Evolutionary conservation across 1,139 yeast genomes (phyloP), one percentile per base, ranked within the genome.

Genomic region (Protomyces arabidopsidicola): DNA sequence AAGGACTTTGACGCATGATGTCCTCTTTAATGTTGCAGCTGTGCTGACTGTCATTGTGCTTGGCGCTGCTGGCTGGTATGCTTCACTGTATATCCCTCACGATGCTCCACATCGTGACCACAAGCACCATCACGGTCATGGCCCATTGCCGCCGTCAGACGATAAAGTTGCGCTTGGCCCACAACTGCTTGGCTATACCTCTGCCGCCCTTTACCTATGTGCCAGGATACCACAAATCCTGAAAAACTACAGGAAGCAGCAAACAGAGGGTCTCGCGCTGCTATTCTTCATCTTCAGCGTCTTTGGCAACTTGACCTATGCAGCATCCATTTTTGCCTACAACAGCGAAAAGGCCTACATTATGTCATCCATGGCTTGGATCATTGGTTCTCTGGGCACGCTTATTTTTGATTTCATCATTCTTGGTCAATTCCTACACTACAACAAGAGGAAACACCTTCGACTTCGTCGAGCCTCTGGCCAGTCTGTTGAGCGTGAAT

Each of bases 151-250:
- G 6, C 48, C 48, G 10, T 5, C 22, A 10, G 9, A 38, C 8
- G 70, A 67, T 6, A 73, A 70, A 3, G 73, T 70, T 64, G 68
- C 68, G 39, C 57, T 66, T 24, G 67, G 57, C 87, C 88, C 1
- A 87, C 90, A 86, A 72, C 69, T 86, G 4, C 77, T 86, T 68
- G 95, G 95, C 4, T 88, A 87, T 73, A 70, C 83, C 3, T 84
- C 90, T 2, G 95, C 95, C 0, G 68, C 78, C 1, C 77, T 87
- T 63, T 88, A 88, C 72, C 78, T 88, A 69, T 85, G 89, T 8
- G 95, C 95, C 1, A 77, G 95, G 67, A 81, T 88, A 64, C 95
- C 95, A 1, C 95, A 88, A 74, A 88, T 88, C 66, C 74, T 84
- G 67, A 90, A 85, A 71, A 88, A 88, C 74, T 82, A 86, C 74